Evolutionary conservation across 2,329 filamentous ascomycete species (phyloP).

Genomic region (Paracorniculantispora psalliotae): DNA sequence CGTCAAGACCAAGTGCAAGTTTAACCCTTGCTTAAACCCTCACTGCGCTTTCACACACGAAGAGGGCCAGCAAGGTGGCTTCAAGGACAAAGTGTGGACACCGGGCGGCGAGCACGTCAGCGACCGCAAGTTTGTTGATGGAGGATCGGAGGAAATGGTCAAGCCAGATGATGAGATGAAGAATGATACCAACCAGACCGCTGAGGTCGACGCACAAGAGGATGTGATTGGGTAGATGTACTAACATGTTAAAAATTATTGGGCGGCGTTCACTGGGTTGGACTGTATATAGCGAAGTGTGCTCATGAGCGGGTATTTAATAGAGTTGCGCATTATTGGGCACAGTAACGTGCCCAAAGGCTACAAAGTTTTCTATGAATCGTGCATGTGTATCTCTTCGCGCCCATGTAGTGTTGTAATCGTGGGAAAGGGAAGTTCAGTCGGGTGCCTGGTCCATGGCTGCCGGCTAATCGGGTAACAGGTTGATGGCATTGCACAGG

Average conservation of each 20-base stretch:
- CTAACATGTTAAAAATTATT: slow-evolving; percentile 13
- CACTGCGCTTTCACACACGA: slow-evolving; percentile 84
- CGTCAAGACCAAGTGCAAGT: slow-evolving; percentile 78
- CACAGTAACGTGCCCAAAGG: background rate
- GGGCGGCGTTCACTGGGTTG: slow-evolving; percentile 15
- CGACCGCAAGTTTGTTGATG: slow-evolving; percentile 81
- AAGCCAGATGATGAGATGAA: slow-evolving; percentile 47
- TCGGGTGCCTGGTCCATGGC: background rate
- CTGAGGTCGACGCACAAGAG: slow-evolving; percentile 31
- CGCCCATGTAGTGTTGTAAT: background rate
- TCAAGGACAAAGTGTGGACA: slow-evolving; percentile 89
- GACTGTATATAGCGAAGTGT: slow-evolving; percentile 15
- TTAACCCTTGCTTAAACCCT: slow-evolving; percentile 86
- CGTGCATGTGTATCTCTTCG: background rate
- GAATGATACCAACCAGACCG: slow-evolving; percentile 34
- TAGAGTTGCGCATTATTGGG: slow-evolving; percentile 4
- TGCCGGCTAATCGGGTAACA: background rate
- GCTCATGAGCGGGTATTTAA: slow-evolving; percentile 4
- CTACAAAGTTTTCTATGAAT: background rate
- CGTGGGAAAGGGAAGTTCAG: background rate
- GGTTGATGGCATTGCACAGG: too few relatives aligned
- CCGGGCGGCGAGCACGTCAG: slow-evolving; percentile 73
- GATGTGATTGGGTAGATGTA: slow-evolving; percentile 33
- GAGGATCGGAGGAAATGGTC: slow-evolving; percentile 66
- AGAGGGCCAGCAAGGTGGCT: slow-evolving; percentile 80